Base-by-base conservation (phyloP, 208 protist genomes). In the Trichomonas tenax region DNA sequence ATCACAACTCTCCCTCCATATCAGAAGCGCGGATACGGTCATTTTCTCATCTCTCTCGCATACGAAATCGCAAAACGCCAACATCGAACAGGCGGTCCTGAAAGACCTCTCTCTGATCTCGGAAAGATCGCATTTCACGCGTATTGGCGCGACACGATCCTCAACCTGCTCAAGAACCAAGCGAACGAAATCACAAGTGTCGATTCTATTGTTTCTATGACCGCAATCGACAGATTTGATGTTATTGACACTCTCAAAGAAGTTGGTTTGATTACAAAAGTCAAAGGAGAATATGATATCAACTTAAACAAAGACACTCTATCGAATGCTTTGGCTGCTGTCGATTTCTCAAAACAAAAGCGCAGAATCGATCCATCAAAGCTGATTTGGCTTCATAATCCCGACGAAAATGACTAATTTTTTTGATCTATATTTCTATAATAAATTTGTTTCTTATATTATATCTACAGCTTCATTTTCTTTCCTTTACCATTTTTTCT, bases 91-190 rank as follows among this genome's bases (percentile, higher is more conserved):
- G 97, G 99, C 9, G 99, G 99, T 31, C 99, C 99, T 9, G 99
- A 99, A 97, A 99, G 99, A 97, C 99, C 99, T 23, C 98, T 99
- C 23, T 99, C 98, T 86, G 99, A 99, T 97, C 97, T 99, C 40
- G 99, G 99, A 14, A 41, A 84, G n/a, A 44, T 96, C 4, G 96
- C 95, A 21, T 98, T 97, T 51, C 45, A 63, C 3, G 96, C 96
- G 3, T 98, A 97, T 96, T 98, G 97, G 97, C 46, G 96, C 31
- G 95, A 98, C 86, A 97, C 98, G 0, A 96, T 99, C 10, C 97
- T 99, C 10, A 93, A 98, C 9, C 97, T 97, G 34, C 88, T 98
- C 0, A 96, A n/a, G 23, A 38, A 8, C 0, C 44, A 58, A 44
- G 0, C 0, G 17, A 10, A 72, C 0, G 63, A 82, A 96, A 96